Evolutionary conservation across 1,284 basidiomycete genomes (phyloP).

Genomic region (Sparassis latifolia): DNA sequence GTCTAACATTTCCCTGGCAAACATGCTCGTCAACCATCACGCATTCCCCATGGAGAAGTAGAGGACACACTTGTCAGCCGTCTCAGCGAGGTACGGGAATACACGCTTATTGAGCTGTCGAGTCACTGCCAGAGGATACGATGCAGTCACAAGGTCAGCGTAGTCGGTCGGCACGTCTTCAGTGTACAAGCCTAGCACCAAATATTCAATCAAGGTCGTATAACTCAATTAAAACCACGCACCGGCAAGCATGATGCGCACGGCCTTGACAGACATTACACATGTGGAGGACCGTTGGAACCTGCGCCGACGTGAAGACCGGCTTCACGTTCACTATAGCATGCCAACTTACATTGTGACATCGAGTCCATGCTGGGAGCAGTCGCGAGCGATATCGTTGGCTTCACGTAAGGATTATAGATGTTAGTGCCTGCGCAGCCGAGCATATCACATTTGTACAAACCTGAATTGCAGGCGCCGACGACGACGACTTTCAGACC

Average conservation of each 20-base stretch:
- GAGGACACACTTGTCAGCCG: slow-evolving; percentile 21
- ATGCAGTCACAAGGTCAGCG: slow-evolving; percentile 45
- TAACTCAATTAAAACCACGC: neutral
- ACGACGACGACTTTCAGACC: slow-evolving; percentile 39
- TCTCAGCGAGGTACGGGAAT: slow-evolving; percentile 48
- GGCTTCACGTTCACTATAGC: neutral
- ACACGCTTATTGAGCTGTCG: slow-evolving; percentile 41
- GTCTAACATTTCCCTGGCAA: slow-evolving; percentile 30
- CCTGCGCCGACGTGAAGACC: neutral
- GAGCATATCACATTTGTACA: slow-evolving; percentile 14
- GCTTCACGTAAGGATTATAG: neutral
- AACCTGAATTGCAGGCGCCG: slow-evolving; percentile 31
- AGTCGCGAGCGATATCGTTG: slow-evolving; percentile 3
- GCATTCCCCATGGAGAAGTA: neutral
- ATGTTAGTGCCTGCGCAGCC: slow-evolving; percentile 11
- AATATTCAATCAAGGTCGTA: no score
- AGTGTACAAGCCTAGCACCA: no score
- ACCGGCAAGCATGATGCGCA: neutral
- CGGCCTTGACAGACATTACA: slow-evolving; percentile 2
- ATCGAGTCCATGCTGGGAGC: neutral
- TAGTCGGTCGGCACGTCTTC: slow-evolving; percentile 35
- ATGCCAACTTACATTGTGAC: neutral
- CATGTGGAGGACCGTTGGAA: slow-evolving; percentile 3
- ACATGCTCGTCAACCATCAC: slow-evolving; percentile 22
- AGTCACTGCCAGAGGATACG: slow-evolving; percentile 38